A percentile compares a stretch with the other conserved stretches of the same genome.
Evolutionary conservation across 306 rosid genomes (phyloP).

Genomic region (Medicago truncatula): MtrunA17r5.0-ANR NC_053046.1:40615501-40616000

Average conservation of each 20-base stretch:
- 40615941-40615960: no score
- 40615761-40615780: neutral
- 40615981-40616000: no score
- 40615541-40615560: neutral
- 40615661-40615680: neutral
- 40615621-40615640: neutral
- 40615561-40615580: slow-evolving; percentile 20
- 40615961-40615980: no score
- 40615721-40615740: neutral
- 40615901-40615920: slow-evolving; percentile 16
- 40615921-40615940: no score
- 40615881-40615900: neutral
- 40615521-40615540: neutral
- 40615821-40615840: neutral
- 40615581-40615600: slow-evolving; percentile 15
- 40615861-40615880: slow-evolving; percentile 21
- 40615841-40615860: slow-evolving; percentile 5
- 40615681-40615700: neutral
- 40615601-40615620: slow-evolving; percentile 30
- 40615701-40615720: neutral
- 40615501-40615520: slow-evolving; percentile 31
- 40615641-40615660: neutral
- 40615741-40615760: slow-evolving; percentile 8
- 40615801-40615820: neutral
- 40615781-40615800: neutral